A percentile compares a stretch with the other conserved stretches of the same genome.
Conservation (phyloP, 257 asterid genomes). For the Galeopsis tetrahit region DNA sequence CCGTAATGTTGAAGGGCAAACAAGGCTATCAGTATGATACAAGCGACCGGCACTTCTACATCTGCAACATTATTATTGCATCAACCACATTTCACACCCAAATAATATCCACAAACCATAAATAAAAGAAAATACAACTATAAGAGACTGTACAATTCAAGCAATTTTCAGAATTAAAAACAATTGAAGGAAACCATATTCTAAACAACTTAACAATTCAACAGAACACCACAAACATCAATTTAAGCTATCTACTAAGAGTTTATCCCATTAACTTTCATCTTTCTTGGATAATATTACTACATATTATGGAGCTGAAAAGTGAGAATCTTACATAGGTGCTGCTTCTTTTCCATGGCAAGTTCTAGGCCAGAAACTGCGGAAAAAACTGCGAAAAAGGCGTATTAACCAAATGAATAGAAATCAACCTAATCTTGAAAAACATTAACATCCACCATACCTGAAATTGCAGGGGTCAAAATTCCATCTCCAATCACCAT, state of each 20-base stretch:
- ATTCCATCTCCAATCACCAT: slow-evolving; percentile 96
- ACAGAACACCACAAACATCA: slow-evolving; percentile 9
- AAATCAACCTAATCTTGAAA: background rate
- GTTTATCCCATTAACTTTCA: background rate
- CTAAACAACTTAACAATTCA: slow-evolving; percentile 17
- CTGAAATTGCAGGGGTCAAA: slow-evolving; percentile 80
- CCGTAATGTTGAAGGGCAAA: slow-evolving; percentile 95
- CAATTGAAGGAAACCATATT: background rate
- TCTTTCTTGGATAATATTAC: background rate
- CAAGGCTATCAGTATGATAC: slow-evolving; percentile 78
- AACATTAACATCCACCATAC: slow-evolving; percentile 33
- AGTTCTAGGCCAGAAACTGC: slow-evolving; percentile 93
- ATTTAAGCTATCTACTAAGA: background rate
- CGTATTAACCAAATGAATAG: slow-evolving; percentile 14
- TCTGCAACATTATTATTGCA: slow-evolving; percentile 58
- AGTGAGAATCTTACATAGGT: slow-evolving; percentile 59
- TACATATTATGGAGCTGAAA: background rate
- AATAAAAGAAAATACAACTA: background rate
- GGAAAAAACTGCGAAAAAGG: slow-evolving; percentile 67
- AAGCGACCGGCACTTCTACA: slow-evolving; percentile 78
- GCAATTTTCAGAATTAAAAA: background rate
- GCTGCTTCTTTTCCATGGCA: slow-evolving; percentile 71
- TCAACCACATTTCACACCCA: background rate
- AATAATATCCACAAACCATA: background rate
- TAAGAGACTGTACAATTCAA: background rate